Percentiles rank a stretch among this genome's conserved stretches.
Conservation (phyloP, 2,329 filamentous ascomycete species). For the Trichothecium roseum region DNA sequence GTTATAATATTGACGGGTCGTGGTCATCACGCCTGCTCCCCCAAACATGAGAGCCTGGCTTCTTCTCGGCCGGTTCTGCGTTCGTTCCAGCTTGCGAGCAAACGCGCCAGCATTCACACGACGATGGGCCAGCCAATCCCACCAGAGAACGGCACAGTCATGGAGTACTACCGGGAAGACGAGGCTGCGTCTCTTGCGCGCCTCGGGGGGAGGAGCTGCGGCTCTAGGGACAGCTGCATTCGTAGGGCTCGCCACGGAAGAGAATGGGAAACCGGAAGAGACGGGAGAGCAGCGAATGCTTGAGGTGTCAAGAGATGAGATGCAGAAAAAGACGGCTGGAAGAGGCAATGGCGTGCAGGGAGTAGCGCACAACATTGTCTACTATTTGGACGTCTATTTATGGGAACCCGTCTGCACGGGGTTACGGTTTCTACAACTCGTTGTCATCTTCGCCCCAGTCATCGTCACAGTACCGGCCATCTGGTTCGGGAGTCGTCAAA, state of each 20-base stretch:
- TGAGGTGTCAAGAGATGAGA: slow-evolving; percentile 66
- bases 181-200: slow-evolving; percentile 22
- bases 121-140: background rate
- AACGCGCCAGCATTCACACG: slow-evolving; percentile 7
- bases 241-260: slow-evolving; percentile 44
- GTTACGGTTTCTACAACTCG: slow-evolving; percentile 76
- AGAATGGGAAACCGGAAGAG: slow-evolving; percentile 37
- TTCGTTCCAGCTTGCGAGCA: slow-evolving; percentile 23
- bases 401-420: slow-evolving; percentile 82
- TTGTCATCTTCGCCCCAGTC: slow-evolving; percentile 84
- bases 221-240: slow-evolving; percentile 46
- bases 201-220: slow-evolving; percentile 28
- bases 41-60: slow-evolving; percentile 36
- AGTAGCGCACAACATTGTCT: slow-evolving; percentile 46
- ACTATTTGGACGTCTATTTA: slow-evolving; percentile 63
- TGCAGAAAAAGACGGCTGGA: slow-evolving; percentile 56
- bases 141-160: background rate
- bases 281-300: slow-evolving; percentile 85
- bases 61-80: slow-evolving; percentile 31
- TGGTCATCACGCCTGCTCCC: slow-evolving; percentile 7
- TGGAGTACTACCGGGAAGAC: slow-evolving; percentile 12
- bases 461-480: slow-evolving; percentile 68
- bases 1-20: too few relatives aligned
- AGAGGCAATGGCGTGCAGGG: slow-evolving; percentile 49
- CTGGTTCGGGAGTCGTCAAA: slow-evolving; percentile 61